Evolutionary conservation across 148 eudicot genomes (phyloP).

Genomic region (Chenopodium berlandieri): DNA sequence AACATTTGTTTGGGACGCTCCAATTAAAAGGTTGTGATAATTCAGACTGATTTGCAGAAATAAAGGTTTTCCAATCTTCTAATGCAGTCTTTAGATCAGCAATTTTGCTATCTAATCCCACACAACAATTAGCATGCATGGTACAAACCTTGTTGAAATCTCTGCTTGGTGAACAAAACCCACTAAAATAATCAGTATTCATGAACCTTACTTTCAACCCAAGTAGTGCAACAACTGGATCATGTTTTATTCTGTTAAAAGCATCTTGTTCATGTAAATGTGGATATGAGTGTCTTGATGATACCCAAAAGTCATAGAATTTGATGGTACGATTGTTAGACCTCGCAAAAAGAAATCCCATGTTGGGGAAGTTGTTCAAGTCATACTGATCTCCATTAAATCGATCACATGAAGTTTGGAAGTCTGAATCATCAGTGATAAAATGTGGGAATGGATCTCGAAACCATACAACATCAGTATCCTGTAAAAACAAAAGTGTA

Average conservation of each 20-base stretch:
- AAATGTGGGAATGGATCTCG: constrained; percentile 49
- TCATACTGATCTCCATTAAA: constrained; percentile 36
- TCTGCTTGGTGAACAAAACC: constrained; percentile 49
- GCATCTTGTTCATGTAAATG: constrained; percentile 45
- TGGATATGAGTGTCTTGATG: constrained; percentile 32
- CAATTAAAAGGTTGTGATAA: constrained; percentile 25
- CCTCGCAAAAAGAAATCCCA: constrained; percentile 46
- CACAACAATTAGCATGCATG: constrained; percentile 77
- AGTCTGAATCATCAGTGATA: constrained; percentile 31
- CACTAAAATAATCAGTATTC: constrained; percentile 46
- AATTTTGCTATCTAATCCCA: constrained; percentile 48
- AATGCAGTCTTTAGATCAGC: constrained; percentile 49
- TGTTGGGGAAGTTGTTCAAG: constrained; percentile 41
- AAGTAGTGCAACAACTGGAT: constrained; percentile 25
- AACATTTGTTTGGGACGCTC: constrained; percentile 48
- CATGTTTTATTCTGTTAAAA: constrained; percentile 36
- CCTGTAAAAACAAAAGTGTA: constrained; percentile 26
- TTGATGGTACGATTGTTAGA: constrained; percentile 39
- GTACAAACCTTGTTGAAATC: constrained; percentile 57
- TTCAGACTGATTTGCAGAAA: constrained; percentile 16
- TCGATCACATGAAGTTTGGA: constrained; percentile 52
- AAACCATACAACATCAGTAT: constrained; percentile 56
- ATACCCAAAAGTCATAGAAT: constrained; percentile 43
- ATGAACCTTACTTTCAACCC: constrained; percentile 50
- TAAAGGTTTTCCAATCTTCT: constrained; percentile 55